Percentiles rank a stretch among this genome's conserved stretches.
Evolutionary conservation across 23 red algal genomes (phyloP).

Genomic region (Gracilaria vermiculophylla): DNA sequence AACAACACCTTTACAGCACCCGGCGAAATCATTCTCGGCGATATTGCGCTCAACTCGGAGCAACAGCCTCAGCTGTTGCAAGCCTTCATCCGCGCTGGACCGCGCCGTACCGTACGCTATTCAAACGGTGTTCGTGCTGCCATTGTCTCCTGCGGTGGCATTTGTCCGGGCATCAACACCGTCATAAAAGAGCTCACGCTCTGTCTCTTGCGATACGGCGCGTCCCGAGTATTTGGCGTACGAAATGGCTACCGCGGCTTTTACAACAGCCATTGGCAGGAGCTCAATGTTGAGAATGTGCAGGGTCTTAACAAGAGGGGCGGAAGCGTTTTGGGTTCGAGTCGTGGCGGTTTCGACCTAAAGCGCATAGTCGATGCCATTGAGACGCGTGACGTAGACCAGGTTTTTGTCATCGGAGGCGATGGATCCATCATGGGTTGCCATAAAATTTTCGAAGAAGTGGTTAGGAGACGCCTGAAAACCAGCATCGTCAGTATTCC

Average conservation of each 20-base stretch:
- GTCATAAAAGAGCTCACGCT: conserved; percentile 85
- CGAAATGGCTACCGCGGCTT: conserved; percentile 92
- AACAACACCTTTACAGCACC: conserved; percentile 25
- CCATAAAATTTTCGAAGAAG: conserved; percentile 59
- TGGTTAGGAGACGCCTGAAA: conserved; percentile 44
- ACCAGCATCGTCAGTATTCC: conserved; percentile 81
- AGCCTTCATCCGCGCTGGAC: conserved; percentile 78
- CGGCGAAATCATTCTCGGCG: conserved; percentile 24
- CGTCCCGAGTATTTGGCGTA: conserved; percentile 77
- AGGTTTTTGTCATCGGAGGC: conserved; percentile 87
- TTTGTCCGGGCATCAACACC: conserved; percentile 91
- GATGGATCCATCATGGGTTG: conserved; percentile 92
- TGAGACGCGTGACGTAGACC: conserved; percentile 69
- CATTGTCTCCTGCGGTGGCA: conserved; percentile 90
- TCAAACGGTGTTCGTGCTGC: conserved; percentile 72
- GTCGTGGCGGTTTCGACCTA: conserved; percentile 86
- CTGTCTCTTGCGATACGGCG: conserved; percentile 76
- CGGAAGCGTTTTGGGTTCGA: conserved; percentile 80
- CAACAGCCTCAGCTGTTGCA: neutral
- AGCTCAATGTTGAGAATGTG: conserved; percentile 63
- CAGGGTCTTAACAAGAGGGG: conserved; percentile 77
- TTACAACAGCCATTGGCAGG: conserved; percentile 71
- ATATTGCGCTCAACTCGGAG: conserved; percentile 14
- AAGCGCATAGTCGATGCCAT: conserved; percentile 83
- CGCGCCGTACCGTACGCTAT: conserved; percentile 61